A percentile compares a stretch with the other conserved stretches of the same genome.
These are phyloP conservation scores for Hymenotorrendiella dingleyae DNA, from an alignment of 2,329 filamentous ascomycete species.

Conservation along the genomic window DNA sequence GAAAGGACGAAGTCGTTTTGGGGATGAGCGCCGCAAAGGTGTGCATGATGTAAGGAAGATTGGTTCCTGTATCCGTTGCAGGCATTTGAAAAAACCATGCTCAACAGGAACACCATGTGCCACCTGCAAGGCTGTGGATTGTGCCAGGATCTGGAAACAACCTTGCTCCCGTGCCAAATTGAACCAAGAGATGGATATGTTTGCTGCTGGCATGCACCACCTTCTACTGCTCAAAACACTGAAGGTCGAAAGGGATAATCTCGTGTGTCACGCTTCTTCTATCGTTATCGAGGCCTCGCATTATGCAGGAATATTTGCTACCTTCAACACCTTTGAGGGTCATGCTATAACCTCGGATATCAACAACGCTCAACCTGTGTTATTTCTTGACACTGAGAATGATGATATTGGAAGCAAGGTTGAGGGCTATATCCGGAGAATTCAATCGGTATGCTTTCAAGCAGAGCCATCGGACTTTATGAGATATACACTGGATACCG, in stretches of 20 bases:
- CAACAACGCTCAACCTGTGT: conserved; percentile 27
- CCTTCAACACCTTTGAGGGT: conserved; percentile 26
- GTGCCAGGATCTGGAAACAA: conserved; percentile 58
- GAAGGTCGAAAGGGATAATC: conserved; percentile 46
- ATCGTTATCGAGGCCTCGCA: conserved; percentile 47
- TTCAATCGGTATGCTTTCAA: conserved; percentile 51
- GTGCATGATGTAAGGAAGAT: conserved; percentile 60
- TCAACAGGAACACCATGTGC: conserved; percentile 58
- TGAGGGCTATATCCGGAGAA: conserved; percentile 54
- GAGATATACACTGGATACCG: conserved; percentile 49
- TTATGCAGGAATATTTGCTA: conserved; percentile 33
- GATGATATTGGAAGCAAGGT: conserved; percentile 55
- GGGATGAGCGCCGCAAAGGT: conserved; percentile 52
- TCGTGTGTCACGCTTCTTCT: conserved; percentile 41
- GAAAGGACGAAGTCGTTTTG: conserved; percentile 49
- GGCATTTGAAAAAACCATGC: conserved; percentile 61
- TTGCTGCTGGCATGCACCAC: conserved; percentile 57
- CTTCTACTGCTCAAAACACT: conserved; percentile 55
- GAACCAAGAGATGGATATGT: conserved; percentile 56
- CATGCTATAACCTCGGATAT: conserved; percentile 25
- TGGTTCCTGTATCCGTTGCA: conserved; percentile 60
- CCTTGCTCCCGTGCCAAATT: conserved; percentile 58
- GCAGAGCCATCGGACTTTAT: conserved; percentile 56
- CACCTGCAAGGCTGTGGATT: conserved; percentile 57
- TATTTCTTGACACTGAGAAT: conserved; percentile 56